Evolutionary conservation across 2,329 filamentous ascomycete species (phyloP).

Genomic region (Ophiostoma tasmaniense): DNA sequence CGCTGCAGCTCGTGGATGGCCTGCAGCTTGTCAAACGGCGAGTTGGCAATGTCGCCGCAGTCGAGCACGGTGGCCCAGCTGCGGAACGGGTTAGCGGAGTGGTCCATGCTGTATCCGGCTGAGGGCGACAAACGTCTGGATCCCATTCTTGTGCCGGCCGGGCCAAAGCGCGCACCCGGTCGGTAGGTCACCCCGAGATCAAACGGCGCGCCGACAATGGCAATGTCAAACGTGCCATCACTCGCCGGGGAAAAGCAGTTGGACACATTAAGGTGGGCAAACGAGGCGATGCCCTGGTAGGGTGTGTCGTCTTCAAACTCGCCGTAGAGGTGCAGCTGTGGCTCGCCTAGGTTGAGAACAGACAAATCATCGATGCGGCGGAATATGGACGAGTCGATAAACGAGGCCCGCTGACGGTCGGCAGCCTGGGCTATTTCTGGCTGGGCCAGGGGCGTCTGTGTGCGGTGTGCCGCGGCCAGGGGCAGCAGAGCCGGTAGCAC

Average conservation of each 20-base stretch:
- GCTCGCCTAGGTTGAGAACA: not conserved
- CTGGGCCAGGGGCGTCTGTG: not conserved
- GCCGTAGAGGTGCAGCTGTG: conserved; percentile 6
- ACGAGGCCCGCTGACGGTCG: not conserved
- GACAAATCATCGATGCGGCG: not conserved
- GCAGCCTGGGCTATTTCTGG: not conserved
- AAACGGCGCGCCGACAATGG: conserved; percentile 14
- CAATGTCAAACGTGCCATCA: conserved; percentile 14
- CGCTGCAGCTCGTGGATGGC: conserved; percentile 67
- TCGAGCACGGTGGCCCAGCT: conserved; percentile 67
- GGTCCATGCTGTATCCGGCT: conserved; percentile 10
- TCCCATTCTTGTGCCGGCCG: not conserved
- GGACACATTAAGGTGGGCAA: conserved; percentile 11
- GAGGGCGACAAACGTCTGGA: not conserved
- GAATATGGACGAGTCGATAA: not conserved
- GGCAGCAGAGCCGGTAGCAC: not conserved
- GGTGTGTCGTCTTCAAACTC: conserved; percentile 4
- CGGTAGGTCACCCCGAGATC: conserved; percentile 13
- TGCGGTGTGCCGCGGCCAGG: not conserved
- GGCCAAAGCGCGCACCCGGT: conserved; percentile 14
- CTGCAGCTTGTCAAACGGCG: conserved; percentile 66
- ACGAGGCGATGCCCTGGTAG: conserved; percentile 11
- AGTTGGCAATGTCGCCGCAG: conserved; percentile 70
- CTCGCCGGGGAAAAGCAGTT: conserved; percentile 10
- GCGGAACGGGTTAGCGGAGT: conserved; percentile 50